Evolutionary conservation across 768 basidiomycete genomes (phyloP), one percentile per base, ranked within the genome.

Genomic region (Mycena galopus): DNA sequence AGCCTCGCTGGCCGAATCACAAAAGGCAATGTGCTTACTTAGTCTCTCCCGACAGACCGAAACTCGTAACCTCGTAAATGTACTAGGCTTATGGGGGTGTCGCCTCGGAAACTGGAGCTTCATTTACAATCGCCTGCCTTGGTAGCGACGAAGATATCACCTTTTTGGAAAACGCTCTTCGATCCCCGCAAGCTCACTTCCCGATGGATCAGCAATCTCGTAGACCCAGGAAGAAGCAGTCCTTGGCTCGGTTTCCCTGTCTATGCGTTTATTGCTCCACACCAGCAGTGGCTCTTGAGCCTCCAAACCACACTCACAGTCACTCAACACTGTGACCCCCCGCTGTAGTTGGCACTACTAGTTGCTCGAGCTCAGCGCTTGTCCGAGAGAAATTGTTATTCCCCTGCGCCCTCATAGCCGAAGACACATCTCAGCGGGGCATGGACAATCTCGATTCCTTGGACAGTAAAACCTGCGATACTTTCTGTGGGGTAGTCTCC

Each of bases 131-230:
- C 53, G 53, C 19, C 60, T 19, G 29, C n/a, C n/a, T n/a, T n/a
- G n/a, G n/a, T n/a, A n/a, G n/a, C n/a, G n/a, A n/a, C n/a, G 7
- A 29, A 47, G 25, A 21, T 27, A 39, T 62, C 60, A 63, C 42
- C 0, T 63, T 68, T 47, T 8, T 63, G 30, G 68, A 62, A 23
- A 17, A 63, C 32, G 63, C 63, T 1, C 68, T 61, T 30, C 37
- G 67, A 59, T n/a, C 68, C 68, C 29, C 68, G 68, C 68, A 61
- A 69, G 2, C 60, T 69, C 4, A 69, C 68, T 32, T 69, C 68
- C 37, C 68, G 61, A n/a, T 69, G 68, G 68, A 23, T 63, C 61
- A 63, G 68, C 37, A 44, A 63, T 25, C 51, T 69, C 60, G 68
- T 69, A 14, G 35, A 69, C 35, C 9, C 61, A 57, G 51, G 60